Evolutionary conservation across 495 filamentous ascomycete genomes (phyloP).

Genomic region (Evansstolkia leycettana): DNA sequence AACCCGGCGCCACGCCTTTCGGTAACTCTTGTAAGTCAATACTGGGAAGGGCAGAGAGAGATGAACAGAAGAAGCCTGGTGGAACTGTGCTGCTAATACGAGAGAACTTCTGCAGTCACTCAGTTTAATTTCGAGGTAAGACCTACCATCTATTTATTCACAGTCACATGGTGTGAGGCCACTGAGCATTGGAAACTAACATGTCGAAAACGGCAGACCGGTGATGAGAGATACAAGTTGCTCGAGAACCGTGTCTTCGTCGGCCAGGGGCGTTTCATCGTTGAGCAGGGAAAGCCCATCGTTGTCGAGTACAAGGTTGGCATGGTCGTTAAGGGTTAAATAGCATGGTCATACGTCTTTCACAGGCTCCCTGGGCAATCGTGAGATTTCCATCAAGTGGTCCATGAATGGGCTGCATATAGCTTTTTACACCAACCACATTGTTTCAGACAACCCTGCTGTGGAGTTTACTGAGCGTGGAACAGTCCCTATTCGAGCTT

Average conservation of each 20-base stretch:
- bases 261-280: slow-evolving; percentile 39
- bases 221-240: slow-evolving; percentile 33
- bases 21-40: slow-evolving; percentile 42
- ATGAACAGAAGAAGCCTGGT: no score
- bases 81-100: no score
- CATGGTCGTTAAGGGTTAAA: slow-evolving; percentile 26
- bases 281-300: slow-evolving; percentile 38
- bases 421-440: no score
- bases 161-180: not conserved
- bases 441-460: no score
- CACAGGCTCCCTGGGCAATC: no score
- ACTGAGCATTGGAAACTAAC: not conserved
- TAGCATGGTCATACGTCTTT: no score
- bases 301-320: slow-evolving; percentile 50
- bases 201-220: slow-evolving; percentile 17
- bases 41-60: not conserved
- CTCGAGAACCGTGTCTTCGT: slow-evolving; percentile 43
- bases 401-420: no score
- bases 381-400: not conserved
- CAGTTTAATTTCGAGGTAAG: slow-evolving; percentile 38
- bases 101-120: slow-evolving; percentile 23
- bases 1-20: slow-evolving; percentile 39
- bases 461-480: no score
- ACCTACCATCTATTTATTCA: not conserved
- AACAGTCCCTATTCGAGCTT: no score